Percentiles rank a stretch among this genome's conserved stretches.
Evolutionary conservation across 176 grass and related monocot species (phyloP).

Genomic region (Oryza longistaminata): DNA sequence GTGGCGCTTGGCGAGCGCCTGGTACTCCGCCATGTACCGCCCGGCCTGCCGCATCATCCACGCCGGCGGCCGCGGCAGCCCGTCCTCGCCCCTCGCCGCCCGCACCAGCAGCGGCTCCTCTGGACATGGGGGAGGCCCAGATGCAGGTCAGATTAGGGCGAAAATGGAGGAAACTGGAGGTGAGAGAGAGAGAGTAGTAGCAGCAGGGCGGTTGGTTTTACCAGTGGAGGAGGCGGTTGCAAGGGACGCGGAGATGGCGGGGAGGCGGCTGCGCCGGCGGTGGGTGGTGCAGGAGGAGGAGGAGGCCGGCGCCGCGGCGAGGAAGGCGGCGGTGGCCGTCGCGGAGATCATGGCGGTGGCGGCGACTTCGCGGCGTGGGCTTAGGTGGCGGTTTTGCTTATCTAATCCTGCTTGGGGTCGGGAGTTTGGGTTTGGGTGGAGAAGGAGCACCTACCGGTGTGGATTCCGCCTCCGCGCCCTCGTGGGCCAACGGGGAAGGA

Average conservation of each 20-base stretch:
- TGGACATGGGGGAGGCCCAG: conserved; percentile 19
- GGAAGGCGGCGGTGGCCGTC: conserved; percentile 26
- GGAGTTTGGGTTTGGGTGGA: conserved; percentile 25
- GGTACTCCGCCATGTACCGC: conserved; percentile 92
- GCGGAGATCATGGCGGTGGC: not conserved
- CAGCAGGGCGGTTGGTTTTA: conserved; percentile 25
- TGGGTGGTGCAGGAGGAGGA: not conserved
- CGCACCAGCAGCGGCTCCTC: conserved; percentile 84
- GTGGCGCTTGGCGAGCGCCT: conserved; percentile 82
- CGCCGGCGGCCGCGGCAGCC: conserved; percentile 68
- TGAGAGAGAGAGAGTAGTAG: not conserved
- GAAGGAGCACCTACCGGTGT: not conserved
- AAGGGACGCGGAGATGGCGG: conserved; percentile 31
- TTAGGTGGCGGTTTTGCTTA: conserved; percentile 4
- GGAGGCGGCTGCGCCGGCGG: conserved; percentile 12
- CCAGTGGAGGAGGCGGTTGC: conserved; percentile 23
- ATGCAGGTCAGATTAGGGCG: conserved; percentile 27
- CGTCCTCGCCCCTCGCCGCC: conserved; percentile 69
- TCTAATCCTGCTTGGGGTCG: conserved; percentile 26
- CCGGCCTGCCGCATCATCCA: conserved; percentile 99
- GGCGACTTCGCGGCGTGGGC: conserved; percentile 5
- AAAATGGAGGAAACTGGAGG: conserved; percentile 14
- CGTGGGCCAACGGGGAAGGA: not conserved
- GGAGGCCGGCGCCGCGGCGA: conserved; percentile 26
- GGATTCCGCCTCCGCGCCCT: no score